Base-by-base conservation (phyloP, 768 basidiomycete genomes). In the Calocera cornea region DNA sequence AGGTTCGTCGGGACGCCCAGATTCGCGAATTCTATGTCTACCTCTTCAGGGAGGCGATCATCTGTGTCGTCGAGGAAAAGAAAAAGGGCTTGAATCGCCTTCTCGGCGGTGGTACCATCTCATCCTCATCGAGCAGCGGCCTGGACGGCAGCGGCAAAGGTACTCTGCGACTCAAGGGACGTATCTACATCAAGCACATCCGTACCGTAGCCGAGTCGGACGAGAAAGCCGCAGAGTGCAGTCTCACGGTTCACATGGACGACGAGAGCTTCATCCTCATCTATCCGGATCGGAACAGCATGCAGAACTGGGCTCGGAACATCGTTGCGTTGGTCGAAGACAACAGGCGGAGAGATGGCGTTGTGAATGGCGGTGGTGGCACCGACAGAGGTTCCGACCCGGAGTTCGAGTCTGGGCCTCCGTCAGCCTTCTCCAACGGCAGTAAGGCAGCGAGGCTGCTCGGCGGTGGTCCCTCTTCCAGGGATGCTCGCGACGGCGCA, bases 1-100 rank as follows among this genome's bases (percentile, higher is more conserved):
- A 86, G 64, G 93, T 97, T 47, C 85, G 93, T 64, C 86, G 95
- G 64, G 95, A 95, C 71, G 79, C 87, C 11, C 88, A 92, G 69
- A 88, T 95, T 22, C 86, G 94, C 66, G 95, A 97, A 76, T 97
- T 97, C 77, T 90, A 87, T 74, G 92, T 97, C 69, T 97, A 98
- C 78, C 84, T 99, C 31, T 99, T 97, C 84, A 89, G 88, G 73
- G 93, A 97, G 76, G 97, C 97, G 11, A 90, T 99, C 71, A 93
- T 99, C 68, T 99, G 97, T 76, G 93, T 98, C n/a, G 84, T 90
- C 22, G 95, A 98, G 76, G 95, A 99, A 78, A 92, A 87, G 80
- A 95, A 92, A 73, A 86, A 89, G 29, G 86, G 87, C 0, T 78
- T 94, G 1, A 86, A 88, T 8, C 84, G 88, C 31, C 80, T 93